Evolutionary conservation across 768 basidiomycete genomes (phyloP), one percentile per base, ranked within the genome.

Genomic region (Hericium coralloides): DNA sequence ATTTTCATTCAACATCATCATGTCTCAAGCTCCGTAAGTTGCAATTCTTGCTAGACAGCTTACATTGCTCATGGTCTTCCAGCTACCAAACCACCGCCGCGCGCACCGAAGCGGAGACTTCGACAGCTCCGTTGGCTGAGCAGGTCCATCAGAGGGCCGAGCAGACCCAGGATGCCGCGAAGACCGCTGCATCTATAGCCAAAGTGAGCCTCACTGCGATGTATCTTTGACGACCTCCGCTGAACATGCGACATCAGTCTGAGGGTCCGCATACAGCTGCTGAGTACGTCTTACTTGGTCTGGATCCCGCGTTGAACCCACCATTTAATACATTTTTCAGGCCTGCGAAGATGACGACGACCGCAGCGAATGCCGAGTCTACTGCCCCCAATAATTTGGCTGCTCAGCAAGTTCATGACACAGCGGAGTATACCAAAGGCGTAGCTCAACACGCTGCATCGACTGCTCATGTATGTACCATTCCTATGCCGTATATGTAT

Each of bases 391-490:
- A 69, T 49, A 23, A 68, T 18, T 43, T 59, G 25, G 68, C 73
- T 12, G 76, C 79, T 2, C 69, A 67, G 12, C 66, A 82, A 62
- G 72, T 83, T 8, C 76, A 76, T 57, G 65, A 66, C 53, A 81
- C 80, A 57, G 80, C 78, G 0, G 70, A 74, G 31, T 68, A 73
- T 8, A 72, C 71, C 1, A 72, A 77, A 39, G 68, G 72, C 9
- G 82, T 68, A 4, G 84, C 82, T 0, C 63, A 71, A 36, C 70
- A 83, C 49, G 81, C 79, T 4, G 83, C 84, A 12, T 68, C 68
- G 1, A 66, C 74, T 23, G 84, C 83, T 3, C 76, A 79, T 70
- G 83, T 83, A 54, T 23, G 73, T 61, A 10, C 15, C 3, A 39
- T 10, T 41, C 2, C 15, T 3, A 14, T 20, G 26, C 3, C 15